Base-by-base conservation (phyloP, 1,139 yeast species). In the Wickerhamomyces sp. region DNA sequence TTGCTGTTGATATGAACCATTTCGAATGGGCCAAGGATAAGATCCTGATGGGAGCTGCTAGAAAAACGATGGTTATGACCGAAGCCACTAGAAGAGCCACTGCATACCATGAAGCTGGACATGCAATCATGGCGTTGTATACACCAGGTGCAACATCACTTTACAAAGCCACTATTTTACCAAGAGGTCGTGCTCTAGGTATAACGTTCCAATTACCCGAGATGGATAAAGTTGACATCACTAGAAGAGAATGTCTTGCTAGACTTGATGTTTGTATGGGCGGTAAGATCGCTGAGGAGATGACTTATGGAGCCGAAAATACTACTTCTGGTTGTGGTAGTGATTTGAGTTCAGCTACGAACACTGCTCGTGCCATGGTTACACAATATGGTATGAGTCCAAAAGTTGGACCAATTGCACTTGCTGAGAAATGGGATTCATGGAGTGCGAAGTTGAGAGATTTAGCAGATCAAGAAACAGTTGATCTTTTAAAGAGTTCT, bases 1-100 rank as follows among this genome's bases (percentile, higher is more conserved):
- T 88, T 22, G 73, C 91, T 11, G 98, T 91, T 23, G 87, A 82
- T 54, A 86, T 87, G 95, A 58, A 62, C 31, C 97, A 93, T 61
- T 80, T 91, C 47, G 99, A 91, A 61, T 93, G 98, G 98, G 98
- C 99, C 31, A 93, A 93, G 61, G 99, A 91, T 60, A 91, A 91
- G 64, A 91, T 93, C 40, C 68, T 93, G 53, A 79, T 93, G 84
- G 99, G 99, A 35, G 98, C 97, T 23, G 99, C 95, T 45, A 83
- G 94, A 59, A 86, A 86, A 63, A 86, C 95, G 33, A 89, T 89
- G 97, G 96, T 91, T 33, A 75, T 91, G 63, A 89, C 98, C 18
- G 96, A 91, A 59, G 96, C 91, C 48, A 76, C 95, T 0, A 77
- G 97, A 59, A 77, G 75, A 49, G 89, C 91, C 49, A 93, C 98